These are phyloP conservation scores for Fusarium continuum DNA, from an alignment of 2,329 filamentous ascomycete genomes.

Conservation along the genomic window DNA sequence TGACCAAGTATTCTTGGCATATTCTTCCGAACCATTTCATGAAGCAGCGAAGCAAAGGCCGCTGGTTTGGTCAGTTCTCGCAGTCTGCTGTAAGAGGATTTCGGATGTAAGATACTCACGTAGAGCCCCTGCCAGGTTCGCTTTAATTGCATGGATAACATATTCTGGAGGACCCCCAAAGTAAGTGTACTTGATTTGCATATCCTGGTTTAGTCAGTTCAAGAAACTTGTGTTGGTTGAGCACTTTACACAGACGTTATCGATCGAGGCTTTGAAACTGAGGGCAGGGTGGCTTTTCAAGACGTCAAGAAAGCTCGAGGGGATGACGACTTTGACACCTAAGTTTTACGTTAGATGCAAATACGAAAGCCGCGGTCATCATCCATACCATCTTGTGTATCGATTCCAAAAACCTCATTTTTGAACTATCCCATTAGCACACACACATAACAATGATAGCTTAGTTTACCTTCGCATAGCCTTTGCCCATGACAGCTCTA, in stretches of 20 bases:
- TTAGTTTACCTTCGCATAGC: not conserved
- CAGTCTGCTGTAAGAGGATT: rapidly evolving
- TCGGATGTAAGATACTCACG: not conserved
- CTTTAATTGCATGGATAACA: conserved; percentile 15
- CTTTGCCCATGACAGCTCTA: conserved; percentile 4
- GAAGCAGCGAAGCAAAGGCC: not conserved
- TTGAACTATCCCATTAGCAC: not conserved
- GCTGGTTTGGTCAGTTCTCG: not conserved
- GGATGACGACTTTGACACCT: conserved; percentile 11
- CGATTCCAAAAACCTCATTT: conserved; percentile 18
- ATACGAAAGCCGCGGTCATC: rapidly evolving
- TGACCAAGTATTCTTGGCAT: not conserved
- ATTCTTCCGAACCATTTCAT: conserved; percentile 5
- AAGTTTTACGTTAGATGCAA: rapidly evolving
- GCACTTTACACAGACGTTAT: not conserved
- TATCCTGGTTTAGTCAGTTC: not conserved
- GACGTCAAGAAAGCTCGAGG: not conserved
- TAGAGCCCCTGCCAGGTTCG: conserved; percentile 1
- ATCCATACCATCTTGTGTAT: conserved; percentile 7
- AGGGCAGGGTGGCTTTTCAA: conserved; percentile 13
- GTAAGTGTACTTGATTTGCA: conserved; percentile 25
- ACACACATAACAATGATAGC: rapidly evolving
- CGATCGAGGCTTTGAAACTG: conserved; percentile 18
- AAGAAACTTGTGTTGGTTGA: rapidly evolving
- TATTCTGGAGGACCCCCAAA: conserved; percentile 18